Conservation (phyloP, 805 yeast species). For the Myxozyma neglecta region DNA sequence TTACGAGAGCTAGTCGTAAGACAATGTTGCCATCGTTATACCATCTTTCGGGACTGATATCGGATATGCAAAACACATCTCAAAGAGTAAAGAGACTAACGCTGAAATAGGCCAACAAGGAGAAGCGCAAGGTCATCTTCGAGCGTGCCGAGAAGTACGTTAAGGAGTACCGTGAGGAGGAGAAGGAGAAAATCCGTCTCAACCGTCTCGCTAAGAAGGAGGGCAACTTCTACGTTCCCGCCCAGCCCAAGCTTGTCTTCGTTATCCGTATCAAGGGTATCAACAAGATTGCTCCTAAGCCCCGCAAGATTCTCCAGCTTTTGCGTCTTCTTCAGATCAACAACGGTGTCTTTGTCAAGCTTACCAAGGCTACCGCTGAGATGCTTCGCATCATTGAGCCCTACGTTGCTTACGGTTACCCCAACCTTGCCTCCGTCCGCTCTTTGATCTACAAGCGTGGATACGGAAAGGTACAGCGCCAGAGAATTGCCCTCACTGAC, state of each 20-base stretch:
- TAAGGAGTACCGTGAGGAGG: conserved; percentile 86
- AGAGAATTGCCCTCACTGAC: conserved; percentile 70
- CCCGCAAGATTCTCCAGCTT: conserved; percentile 77
- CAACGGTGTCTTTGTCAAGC: conserved; percentile 75
- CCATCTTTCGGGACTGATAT: conserved; percentile 86
- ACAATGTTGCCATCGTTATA: conserved; percentile 72
- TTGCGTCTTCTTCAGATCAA: conserved; percentile 76
- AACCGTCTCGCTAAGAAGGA: conserved; percentile 92
- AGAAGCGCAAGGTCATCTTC: conserved; percentile 61
- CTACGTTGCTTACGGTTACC: conserved; percentile 81
- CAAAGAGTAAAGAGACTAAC: not conserved
- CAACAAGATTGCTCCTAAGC: conserved; percentile 77
- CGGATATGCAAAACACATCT: conserved; percentile 4
- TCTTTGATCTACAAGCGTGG: conserved; percentile 81
- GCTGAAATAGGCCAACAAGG: conserved; percentile 45
- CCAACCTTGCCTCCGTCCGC: conserved; percentile 70
- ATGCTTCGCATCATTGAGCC: conserved; percentile 77
- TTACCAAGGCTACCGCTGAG: conserved; percentile 78
- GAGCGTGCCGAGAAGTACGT: conserved; percentile 94
- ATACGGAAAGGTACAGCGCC: conserved; percentile 77
- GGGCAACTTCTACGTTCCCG: conserved; percentile 87
- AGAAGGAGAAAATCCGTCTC: conserved; percentile 72
- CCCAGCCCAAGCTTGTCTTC: conserved; percentile 67
- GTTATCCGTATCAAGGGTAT: conserved; percentile 79
- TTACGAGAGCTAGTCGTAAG: conserved; percentile 30